Evolutionary conservation across 352 stramenopile genomes (phyloP).

Genomic region (Pythium pyrilobum): DNA sequence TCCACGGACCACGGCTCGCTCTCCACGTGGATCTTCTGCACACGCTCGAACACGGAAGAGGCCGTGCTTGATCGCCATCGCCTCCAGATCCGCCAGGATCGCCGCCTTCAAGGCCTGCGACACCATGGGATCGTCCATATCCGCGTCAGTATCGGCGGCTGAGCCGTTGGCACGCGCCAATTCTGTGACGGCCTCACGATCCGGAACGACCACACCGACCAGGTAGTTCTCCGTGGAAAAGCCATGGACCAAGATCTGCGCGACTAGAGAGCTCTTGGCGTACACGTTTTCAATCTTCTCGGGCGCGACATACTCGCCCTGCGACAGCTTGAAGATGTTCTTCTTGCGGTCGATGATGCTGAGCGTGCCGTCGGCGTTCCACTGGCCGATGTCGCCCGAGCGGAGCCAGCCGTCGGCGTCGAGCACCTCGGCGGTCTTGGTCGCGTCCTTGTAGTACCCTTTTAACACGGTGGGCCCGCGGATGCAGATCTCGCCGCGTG

Average conservation of each 20-base stretch:
- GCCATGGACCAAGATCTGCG: conserved; percentile 93
- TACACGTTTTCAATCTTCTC: conserved; percentile 97
- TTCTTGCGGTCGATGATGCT: conserved; percentile 91
- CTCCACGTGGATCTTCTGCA: conserved; percentile 86
- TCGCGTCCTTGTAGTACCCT: conserved; percentile 94
- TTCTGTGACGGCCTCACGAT: conserved; percentile 81
- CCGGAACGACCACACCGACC: conserved; percentile 92
- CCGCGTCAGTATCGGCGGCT: conserved; percentile 14
- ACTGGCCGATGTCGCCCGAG: conserved; percentile 94
- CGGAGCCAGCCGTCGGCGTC: conserved; percentile 94
- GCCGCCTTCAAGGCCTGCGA: conserved; percentile 33
- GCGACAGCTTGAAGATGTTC: conserved; percentile 92
- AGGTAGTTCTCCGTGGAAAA: conserved; percentile 93
- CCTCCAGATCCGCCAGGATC: conserved; percentile 76
- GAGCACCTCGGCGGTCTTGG: conserved; percentile 88
- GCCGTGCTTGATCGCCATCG: conserved; percentile 47
- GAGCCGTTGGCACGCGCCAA: conserved; percentile 61
- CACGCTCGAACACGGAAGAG: conserved; percentile 92
- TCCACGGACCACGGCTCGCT: conserved; percentile 85
- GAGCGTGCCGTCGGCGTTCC: conserved; percentile 90
- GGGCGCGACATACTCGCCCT: conserved; percentile 95
- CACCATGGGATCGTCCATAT: conserved; percentile 23
- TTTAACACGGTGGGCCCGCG: conserved; percentile 77
- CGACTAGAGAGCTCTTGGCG: conserved; percentile 87
- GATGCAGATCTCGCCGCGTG: conserved; percentile 85